phyloP scores from a whole-genome alignment of 192 early-diverging fungal species.

The Podila minutissima region DNA sequence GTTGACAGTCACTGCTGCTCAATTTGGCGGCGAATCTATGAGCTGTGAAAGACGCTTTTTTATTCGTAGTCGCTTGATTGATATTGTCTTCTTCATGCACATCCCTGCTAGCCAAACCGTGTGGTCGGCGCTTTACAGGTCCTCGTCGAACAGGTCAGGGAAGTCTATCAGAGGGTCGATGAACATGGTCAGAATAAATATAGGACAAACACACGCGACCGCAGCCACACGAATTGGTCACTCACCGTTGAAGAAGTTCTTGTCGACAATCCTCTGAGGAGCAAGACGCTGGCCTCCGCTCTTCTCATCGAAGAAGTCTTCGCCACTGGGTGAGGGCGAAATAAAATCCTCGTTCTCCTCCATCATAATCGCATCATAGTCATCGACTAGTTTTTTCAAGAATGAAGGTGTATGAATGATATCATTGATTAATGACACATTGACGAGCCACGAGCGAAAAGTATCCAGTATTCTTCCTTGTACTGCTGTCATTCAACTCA shows the following conservation, averaged over 20 bases:
- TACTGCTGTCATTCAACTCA: background rate
- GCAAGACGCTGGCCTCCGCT: background rate
- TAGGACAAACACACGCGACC: too few species aligned
- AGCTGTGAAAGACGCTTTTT: too few species aligned
- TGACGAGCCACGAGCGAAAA: background rate
- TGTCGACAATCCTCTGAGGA: constrained; percentile 8
- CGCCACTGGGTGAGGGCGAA: background rate
- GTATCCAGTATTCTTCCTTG: background rate
- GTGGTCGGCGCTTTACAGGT: background rate
- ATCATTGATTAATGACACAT: background rate
- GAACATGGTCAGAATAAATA: background rate
- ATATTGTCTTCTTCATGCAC: too few species aligned
- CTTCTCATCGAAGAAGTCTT: constrained; percentile 7
- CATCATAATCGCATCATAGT: constrained; percentile 5
- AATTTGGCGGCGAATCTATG: too few species aligned
- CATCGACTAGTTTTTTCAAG: constrained; percentile 3
- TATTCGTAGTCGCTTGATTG: too few species aligned
- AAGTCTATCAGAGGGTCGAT: background rate
- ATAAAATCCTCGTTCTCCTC: constrained; percentile 6
- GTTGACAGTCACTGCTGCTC: too few species aligned
- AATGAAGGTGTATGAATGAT: background rate
- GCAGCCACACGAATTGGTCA: too few species aligned
- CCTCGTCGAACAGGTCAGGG: constrained; percentile 5
- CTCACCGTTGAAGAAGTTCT: constrained; percentile 8
- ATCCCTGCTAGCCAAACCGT: too few species aligned